Conservation (phyloP, 139 green algal species). For the Ulvella scutata region DNA sequence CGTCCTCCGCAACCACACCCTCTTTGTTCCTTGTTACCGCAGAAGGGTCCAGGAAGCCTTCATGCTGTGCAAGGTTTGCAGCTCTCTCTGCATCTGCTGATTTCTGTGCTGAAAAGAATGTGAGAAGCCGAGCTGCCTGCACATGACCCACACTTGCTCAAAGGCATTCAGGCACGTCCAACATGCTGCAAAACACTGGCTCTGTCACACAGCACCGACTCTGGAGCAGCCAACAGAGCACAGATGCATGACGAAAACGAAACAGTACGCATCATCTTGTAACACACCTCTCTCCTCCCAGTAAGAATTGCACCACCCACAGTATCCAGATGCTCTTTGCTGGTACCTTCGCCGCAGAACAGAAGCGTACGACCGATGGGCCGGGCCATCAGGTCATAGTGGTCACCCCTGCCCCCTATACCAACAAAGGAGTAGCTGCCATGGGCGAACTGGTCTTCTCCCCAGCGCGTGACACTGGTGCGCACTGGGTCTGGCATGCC, state of each 20-base stretch:
- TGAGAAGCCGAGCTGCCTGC: not conserved
- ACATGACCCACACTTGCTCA: not conserved
- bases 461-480: not conserved
- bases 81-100: not conserved
- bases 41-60: not conserved
- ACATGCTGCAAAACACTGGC: not conserved
- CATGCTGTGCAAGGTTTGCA: not conserved
- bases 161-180: not conserved
- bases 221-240: not conserved
- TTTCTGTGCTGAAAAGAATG: not conserved
- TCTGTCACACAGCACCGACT: not conserved
- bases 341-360: slow-evolving; percentile 82
- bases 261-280: not conserved
- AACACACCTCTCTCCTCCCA: slow-evolving; percentile 29
- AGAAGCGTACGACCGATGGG: slow-evolving; percentile 49
- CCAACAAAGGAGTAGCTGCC: slow-evolving; percentile 68
- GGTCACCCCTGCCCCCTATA: slow-evolving; percentile 28
- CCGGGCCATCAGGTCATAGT: slow-evolving; percentile 57
- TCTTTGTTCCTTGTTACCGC: not conserved
- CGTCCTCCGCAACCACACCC: not conserved
- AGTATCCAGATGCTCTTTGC: slow-evolving; percentile 71
- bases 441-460: not conserved
- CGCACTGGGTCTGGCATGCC: not conserved
- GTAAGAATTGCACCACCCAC: slow-evolving; percentile 72
- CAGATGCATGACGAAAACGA: not conserved